Conservation (phyloP, 441 rosid species). For the Flueggea neowawraea region DNA sequence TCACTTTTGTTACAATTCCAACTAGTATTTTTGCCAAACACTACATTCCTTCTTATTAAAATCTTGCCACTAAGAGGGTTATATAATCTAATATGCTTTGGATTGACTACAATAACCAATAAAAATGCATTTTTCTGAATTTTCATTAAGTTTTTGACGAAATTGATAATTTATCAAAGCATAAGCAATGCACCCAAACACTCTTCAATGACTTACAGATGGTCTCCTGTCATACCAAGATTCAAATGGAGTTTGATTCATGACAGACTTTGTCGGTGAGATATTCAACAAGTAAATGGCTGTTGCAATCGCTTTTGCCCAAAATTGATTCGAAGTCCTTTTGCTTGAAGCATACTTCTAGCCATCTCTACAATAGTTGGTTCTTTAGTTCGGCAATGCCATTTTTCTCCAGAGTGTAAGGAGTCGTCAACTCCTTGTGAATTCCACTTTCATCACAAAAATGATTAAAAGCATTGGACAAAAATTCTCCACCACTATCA, state of each 20-base stretch:
- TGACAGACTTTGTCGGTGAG: not conserved
- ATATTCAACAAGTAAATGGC: not conserved
- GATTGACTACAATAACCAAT: not conserved
- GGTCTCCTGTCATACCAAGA: not conserved
- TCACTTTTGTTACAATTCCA: not conserved
- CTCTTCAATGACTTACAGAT: not conserved
- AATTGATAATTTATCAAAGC: not conserved
- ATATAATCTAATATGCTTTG: not conserved
- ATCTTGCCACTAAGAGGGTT: not conserved
- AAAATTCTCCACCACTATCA: not conserved
- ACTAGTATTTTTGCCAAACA: not conserved
- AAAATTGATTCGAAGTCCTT: not conserved
- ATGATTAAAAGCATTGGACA: not conserved
- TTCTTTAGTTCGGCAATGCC: not conserved
- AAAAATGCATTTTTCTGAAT: not conserved
- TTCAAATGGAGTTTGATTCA: not conserved
- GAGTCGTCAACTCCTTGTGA: not conserved
- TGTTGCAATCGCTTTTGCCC: not conserved
- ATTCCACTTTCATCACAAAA: not conserved
- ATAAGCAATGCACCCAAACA: not conserved
- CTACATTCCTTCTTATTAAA: not conserved
- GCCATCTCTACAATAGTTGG: not conserved
- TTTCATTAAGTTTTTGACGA: not conserved
- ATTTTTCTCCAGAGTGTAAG: not conserved
- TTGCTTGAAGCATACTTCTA: not conserved